phyloP scores from a whole-genome alignment of 2,329 filamentous ascomycete genomes.

The Fusarium marasasianum region DNA sequence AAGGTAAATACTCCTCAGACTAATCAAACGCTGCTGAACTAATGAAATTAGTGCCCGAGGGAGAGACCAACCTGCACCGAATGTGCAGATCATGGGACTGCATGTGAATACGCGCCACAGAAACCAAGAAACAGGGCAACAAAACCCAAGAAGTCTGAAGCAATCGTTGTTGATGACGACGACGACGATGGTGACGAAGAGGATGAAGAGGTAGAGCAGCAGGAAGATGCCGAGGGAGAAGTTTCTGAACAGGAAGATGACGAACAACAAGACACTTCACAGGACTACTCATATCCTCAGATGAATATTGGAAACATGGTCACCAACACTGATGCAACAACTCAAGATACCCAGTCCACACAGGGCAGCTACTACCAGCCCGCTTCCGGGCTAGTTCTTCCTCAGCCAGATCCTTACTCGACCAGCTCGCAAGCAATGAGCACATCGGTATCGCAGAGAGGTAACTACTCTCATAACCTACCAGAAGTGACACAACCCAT shows the following conservation, averaged over 20 bases:
- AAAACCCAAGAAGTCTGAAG: constrained; percentile 14
- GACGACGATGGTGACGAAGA: constrained; percentile 8
- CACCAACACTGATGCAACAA: constrained; percentile 34
- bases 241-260: constrained; percentile 20
- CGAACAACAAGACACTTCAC: constrained; percentile 11
- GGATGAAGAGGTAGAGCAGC: constrained; percentile 21
- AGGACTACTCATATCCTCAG: constrained; percentile 43
- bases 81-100: constrained; percentile 46
- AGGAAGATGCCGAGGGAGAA: constrained; percentile 23
- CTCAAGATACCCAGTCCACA: constrained; percentile 27
- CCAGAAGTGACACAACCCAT: constrained; percentile 22
- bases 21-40: background rate
- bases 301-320: constrained; percentile 44
- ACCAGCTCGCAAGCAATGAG: constrained; percentile 21
- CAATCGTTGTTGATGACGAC: constrained; percentile 12
- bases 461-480: constrained; percentile 15
- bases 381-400: constrained; percentile 38
- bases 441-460: constrained; percentile 28
- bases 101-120: constrained; percentile 53
- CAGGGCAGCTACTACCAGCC: constrained; percentile 44
- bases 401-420: constrained; percentile 37
- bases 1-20: constrained; percentile 47
- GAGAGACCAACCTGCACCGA: constrained; percentile 52
- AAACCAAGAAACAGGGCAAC: constrained; percentile 42
- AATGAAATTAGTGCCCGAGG: constrained; percentile 50